A percentile compares a stretch with the other conserved stretches of the same genome.
phyloP scores from a whole-genome alignment of 2,329 filamentous ascomycete genomes.

The Penicillium sp. region DNA sequence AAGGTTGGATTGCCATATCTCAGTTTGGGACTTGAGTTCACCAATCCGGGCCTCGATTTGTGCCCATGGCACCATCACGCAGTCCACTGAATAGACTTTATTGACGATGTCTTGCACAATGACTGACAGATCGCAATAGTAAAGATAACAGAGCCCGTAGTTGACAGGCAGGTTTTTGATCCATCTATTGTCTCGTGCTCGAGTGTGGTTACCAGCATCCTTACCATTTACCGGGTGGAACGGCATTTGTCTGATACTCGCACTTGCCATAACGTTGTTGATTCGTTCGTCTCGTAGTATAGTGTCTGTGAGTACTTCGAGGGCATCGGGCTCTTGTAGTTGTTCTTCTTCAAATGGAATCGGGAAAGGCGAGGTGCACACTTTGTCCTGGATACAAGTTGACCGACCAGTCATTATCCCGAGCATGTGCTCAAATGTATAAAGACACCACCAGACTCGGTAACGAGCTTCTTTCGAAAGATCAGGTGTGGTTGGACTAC shows the following conservation, averaged over 20 bases:
- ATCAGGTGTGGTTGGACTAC: constrained; percentile 36
- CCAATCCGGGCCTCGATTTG: constrained; percentile 43
- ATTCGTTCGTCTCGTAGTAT: constrained; percentile 33
- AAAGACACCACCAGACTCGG: constrained; percentile 48
- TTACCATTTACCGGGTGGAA: constrained; percentile 31
- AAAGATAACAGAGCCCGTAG: constrained; percentile 38
- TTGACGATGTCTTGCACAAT: constrained; percentile 44
- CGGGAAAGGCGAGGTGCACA: constrained; percentile 45
- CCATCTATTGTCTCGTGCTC: constrained; percentile 32
- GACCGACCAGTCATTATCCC: constrained; percentile 48
- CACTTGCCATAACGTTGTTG: constrained; percentile 32
- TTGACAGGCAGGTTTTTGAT: constrained; percentile 36
- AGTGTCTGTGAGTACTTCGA: constrained; percentile 34
- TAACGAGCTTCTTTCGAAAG: constrained; percentile 47
- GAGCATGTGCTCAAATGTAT: constrained; percentile 45
- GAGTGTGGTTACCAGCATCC: constrained; percentile 22
- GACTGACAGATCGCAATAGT: constrained; percentile 40
- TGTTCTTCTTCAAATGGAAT: constrained; percentile 42
- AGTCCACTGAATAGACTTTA: constrained; percentile 43
- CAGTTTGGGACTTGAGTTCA: constrained; percentile 38
- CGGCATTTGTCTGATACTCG: constrained; percentile 32
- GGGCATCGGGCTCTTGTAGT: constrained; percentile 33
- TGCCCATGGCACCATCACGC: constrained; percentile 39
- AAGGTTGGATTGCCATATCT: constrained; percentile 40
- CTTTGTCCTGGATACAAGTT: constrained; percentile 42